Base-by-base conservation (phyloP, 192 early-diverging fungal genomes). In the Rhizoclosmatium globosum region DNA sequence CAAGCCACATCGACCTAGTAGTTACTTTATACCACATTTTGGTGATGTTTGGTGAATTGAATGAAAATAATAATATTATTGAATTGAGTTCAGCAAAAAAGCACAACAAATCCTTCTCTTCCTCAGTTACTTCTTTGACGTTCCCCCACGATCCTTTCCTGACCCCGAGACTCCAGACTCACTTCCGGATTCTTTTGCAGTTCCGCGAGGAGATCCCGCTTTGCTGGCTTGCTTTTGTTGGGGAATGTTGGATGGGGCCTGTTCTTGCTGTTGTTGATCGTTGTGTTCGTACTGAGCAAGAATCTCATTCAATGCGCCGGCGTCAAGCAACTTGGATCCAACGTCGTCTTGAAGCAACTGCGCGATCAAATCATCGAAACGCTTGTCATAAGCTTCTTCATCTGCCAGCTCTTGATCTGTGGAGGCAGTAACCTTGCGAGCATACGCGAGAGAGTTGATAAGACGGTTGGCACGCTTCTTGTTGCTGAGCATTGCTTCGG, bases 221-320 rank as follows among this genome's bases (percentile, higher is more conserved):
- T 53, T 53, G 31, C 31, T 31, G 0, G 31, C 31, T 31, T 31
- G 31, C 31, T 31, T 31, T 31, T 31, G 31, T 31, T 31, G 31
- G 31, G 31, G 31, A 31, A 31, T 53, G 6, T 53, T 53, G 50
- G 50, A 53, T 7, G 50, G 17, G 50, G 17, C 50, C 9, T 13
- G 50, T 53, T 17, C 17, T 53, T 7, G 50, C 31, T 31, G 31
- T 31, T 31, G 31, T 31, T 31, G 31, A 31, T 31, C 31, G 31
- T 31, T 31, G 31, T 31, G 31, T 31, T 31, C 31, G 31, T 31
- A 31, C 31, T 64, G 62, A 23, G 23, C 9, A 38, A 21, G 62
- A 64, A 64, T 64, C 31, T 64, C 62, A 64, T 64, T 13, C 62
- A 64, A 64, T 13, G 62, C 62, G 13, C 62, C 62, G 4, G 62